Evolutionary conservation across 2,329 filamentous ascomycete genomes (phyloP).

Genomic region (Trichoderma simmonsii): DNA sequence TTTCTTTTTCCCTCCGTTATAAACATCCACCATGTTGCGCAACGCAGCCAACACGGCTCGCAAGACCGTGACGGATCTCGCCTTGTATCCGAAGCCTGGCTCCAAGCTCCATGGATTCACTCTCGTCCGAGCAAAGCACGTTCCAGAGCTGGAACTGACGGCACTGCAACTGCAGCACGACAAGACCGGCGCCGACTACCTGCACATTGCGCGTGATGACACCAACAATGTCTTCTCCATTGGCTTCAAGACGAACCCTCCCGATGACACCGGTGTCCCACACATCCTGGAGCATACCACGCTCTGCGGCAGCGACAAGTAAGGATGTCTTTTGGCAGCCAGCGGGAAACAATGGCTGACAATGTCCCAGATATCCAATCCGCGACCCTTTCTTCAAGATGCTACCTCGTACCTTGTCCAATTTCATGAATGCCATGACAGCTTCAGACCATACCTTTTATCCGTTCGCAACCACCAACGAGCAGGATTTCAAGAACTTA

Average conservation of each 20-base stretch:
- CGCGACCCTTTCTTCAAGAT: conserved; percentile 99
- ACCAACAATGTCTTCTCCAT: conserved; percentile 99
- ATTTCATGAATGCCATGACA: conserved; percentile 99
- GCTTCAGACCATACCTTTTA: conserved; percentile 96
- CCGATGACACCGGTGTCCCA: conserved; percentile 91
- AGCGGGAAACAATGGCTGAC: conserved; percentile 28
- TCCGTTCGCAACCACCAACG: conserved; percentile 94
- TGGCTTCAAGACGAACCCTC: conserved; percentile 98
- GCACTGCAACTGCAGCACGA: conserved; percentile 89
- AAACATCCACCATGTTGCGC: conserved; percentile 45
- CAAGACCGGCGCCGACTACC: conserved; percentile 91
- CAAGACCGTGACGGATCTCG: conserved; percentile 71
- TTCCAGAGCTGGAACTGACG: conserved; percentile 89
- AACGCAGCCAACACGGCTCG: conserved; percentile 51
- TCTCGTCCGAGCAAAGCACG: conserved; percentile 80
- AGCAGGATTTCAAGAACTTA: conserved; percentile 91
- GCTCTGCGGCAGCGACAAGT: conserved; percentile 92
- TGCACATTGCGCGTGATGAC: conserved; percentile 92
- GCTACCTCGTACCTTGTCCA: conserved; percentile 95
- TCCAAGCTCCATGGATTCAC: conserved; percentile 93
- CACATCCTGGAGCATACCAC: conserved; percentile 98
- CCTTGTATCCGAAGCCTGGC: conserved; percentile 72
- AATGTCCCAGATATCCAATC: conserved; percentile 76
- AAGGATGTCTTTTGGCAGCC: conserved; percentile 26
- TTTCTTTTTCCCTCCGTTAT: neutral